Evolutionary conservation across 2,329 filamentous ascomycete species (phyloP).

Genomic region (Botryosphaeria dothidea): DNA sequence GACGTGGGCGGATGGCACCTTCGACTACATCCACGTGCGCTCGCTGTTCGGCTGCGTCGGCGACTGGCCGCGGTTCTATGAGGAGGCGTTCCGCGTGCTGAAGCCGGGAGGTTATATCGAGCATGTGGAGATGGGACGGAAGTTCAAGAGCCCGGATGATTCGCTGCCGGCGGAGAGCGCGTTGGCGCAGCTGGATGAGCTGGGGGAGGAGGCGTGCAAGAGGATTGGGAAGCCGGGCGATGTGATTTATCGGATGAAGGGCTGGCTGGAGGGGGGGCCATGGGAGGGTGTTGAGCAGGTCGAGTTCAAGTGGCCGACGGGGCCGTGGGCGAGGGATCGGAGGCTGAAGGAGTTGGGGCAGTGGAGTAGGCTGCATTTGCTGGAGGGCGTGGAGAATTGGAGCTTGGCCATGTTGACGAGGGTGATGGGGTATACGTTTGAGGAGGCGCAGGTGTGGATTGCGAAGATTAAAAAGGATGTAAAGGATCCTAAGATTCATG

Average conservation of each 20-base stretch:
- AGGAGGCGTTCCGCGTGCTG: slow-evolving; percentile 25
- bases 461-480: slow-evolving; percentile 3
- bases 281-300: slow-evolving; percentile 55
- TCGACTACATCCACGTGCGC: slow-evolving; percentile 46
- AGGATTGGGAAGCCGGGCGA: slow-evolving; percentile 36
- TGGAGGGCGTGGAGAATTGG: slow-evolving; percentile 40
- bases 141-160: slow-evolving; percentile 27
- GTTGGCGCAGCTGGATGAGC: slow-evolving; percentile 27
- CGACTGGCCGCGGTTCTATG: slow-evolving; percentile 28
- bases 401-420: slow-evolving; percentile 37
- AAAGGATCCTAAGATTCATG: slow-evolving; percentile 1
- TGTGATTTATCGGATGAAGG: slow-evolving; percentile 40
- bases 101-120: slow-evolving; percentile 30
- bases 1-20: slow-evolving; percentile 39
- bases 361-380: slow-evolving; percentile 33
- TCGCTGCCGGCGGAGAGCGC: slow-evolving; percentile 26
- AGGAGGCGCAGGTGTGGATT: slow-evolving; percentile 19
- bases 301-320: slow-evolving; percentile 37
- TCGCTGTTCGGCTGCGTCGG: slow-evolving; percentile 27
- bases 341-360: slow-evolving; percentile 37
- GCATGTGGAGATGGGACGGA: slow-evolving; percentile 30
- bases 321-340: slow-evolving; percentile 31
- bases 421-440: slow-evolving; percentile 16
- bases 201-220: slow-evolving; percentile 27
- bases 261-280: slow-evolving; percentile 52